Evolutionary conservation across 495 filamentous ascomycete genomes (phyloP).

Genomic region (Penicillium verhagenii): DNA sequence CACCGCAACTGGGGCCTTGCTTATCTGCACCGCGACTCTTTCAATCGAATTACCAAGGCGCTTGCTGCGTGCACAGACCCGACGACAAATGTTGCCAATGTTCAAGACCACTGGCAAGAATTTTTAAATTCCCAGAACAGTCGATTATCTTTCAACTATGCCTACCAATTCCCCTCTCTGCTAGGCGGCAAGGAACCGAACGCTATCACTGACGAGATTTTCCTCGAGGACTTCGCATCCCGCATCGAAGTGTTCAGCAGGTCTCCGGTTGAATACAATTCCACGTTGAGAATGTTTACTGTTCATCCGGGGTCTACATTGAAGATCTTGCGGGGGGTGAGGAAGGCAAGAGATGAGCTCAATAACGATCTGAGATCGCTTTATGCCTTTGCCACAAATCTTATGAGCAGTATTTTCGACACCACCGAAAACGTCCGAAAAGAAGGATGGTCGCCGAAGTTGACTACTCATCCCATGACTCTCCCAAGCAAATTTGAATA

Average conservation of each 20-base stretch:
- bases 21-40: neutral
- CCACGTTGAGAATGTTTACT: neutral
- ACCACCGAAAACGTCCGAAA: neutral
- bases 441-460: neutral
- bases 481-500: constrained; percentile 2
- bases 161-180: neutral
- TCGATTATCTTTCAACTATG: neutral
- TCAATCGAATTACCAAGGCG: neutral
- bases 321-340: neutral
- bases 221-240: neutral
- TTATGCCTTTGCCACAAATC: neutral
- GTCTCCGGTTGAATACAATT: neutral
- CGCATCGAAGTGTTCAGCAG: neutral
- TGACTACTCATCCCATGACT: constrained; percentile 3
- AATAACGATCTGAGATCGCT: too few relatives aligned
- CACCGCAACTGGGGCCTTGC: neutral
- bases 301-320: neutral
- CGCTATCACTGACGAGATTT: neutral
- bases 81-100: neutral
- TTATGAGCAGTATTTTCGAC: neutral
- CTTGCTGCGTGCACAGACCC: neutral
- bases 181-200: neutral
- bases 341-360: neutral
- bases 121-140: neutral
- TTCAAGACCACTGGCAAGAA: neutral